A percentile compares a stretch with the other conserved stretches of the same genome.
phyloP scores from a whole-genome alignment of 2,329 filamentous ascomycete genomes.

The Ophiostoma montium region DNA sequence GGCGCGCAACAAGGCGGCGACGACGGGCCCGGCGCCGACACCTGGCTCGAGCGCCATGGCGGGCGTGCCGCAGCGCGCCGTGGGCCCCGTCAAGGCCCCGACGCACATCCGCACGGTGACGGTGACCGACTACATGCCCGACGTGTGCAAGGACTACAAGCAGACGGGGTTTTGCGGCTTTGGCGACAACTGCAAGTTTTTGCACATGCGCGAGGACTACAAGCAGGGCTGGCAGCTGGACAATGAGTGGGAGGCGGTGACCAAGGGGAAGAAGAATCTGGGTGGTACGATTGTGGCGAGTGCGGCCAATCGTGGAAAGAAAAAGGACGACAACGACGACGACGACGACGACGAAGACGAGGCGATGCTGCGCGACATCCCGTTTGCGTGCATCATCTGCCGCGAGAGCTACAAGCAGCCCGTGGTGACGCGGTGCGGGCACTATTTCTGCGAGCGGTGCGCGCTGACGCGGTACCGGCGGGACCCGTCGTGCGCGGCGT shows the following conservation, averaged over 20 bases:
- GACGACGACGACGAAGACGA: conserved; percentile 47
- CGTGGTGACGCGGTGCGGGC: conserved; percentile 77
- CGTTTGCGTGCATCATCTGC: conserved; percentile 83
- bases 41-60: conserved; percentile 1
- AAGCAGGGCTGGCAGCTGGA: conserved; percentile 95
- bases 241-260: conserved; percentile 78
- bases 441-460: conserved; percentile 91
- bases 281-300: conserved; percentile 48
- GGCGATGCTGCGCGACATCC: conserved; percentile 66
- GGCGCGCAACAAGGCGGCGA: conserved; percentile 53
- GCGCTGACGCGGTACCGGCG: conserved; percentile 77
- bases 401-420: conserved; percentile 64
- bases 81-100: conserved; percentile 78
- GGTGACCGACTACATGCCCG: conserved; percentile 77
- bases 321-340: conserved; percentile 17
- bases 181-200: conserved; percentile 69
- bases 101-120: conserved; percentile 87
- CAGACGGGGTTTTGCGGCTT: conserved; percentile 45
- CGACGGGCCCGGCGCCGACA: conserved; percentile 18
- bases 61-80: conserved; percentile 24
- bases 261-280: conserved; percentile 52
- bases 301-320: conserved; percentile 31
- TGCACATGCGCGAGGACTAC: conserved; percentile 64
- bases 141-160: conserved; percentile 73
- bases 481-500: conserved; percentile 75